phyloP scores from a whole-genome alignment of 768 basidiomycete genomes.

The Tulasnella sp. region DNA sequence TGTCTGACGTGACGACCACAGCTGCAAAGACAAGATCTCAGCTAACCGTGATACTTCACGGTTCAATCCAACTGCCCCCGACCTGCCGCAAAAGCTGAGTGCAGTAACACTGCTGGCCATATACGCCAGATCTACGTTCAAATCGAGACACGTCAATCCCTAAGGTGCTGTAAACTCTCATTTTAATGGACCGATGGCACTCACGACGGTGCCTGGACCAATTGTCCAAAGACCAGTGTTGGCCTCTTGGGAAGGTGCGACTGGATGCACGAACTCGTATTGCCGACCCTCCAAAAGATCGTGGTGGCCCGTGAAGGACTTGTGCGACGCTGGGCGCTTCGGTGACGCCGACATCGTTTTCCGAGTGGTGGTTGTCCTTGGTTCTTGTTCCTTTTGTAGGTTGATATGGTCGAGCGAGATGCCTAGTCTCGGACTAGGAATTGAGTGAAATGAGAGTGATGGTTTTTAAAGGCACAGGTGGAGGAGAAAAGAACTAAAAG shows the following conservation, averaged over 20 bases:
- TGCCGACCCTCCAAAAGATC: neutral
- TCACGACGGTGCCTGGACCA: slow-evolving; percentile 7
- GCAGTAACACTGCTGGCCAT: slow-evolving; percentile 8
- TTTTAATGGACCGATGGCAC: neutral
- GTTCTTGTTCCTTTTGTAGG: neutral
- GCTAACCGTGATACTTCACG: neutral
- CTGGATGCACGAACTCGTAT: slow-evolving; percentile 2
- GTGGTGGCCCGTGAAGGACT: slow-evolving; percentile 11
- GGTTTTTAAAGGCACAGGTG: neutral
- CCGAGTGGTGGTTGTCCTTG: too few species aligned
- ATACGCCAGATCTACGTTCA: slow-evolving; percentile 10
- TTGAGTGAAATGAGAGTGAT: neutral
- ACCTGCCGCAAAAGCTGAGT: slow-evolving; percentile 6
- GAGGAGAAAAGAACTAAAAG: neutral
- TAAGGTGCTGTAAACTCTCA: too few species aligned
- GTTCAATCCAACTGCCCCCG: neutral
- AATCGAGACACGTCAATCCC: neutral
- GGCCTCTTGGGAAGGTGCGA: neutral
- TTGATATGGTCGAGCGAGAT: neutral
- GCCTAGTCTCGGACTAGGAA: neutral
- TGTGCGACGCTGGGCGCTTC: neutral
- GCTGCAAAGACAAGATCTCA: neutral
- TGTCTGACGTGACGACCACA: neutral
- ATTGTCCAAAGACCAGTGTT: neutral
- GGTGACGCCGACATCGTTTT: neutral